Evolutionary conservation across 179 eudicot species (phyloP), one percentile per base, ranked within the genome.

Genomic region (Pouteria campechiana): DNA sequence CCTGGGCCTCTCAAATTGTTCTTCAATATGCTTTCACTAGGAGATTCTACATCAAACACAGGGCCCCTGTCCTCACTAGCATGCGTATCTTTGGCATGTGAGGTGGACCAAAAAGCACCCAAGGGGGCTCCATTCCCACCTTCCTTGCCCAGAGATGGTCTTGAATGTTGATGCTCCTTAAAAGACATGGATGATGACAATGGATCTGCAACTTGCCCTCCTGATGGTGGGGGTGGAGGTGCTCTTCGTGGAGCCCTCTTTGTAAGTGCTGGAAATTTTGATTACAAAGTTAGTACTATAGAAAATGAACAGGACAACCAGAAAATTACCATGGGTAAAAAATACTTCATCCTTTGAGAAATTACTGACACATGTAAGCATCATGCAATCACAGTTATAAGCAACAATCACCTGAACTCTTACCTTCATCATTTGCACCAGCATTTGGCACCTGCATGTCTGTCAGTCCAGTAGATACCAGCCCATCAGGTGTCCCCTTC

Each of bases 21-120:
- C 36, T 55, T 67, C 36, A 55, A 42, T 31, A 63, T 39, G 6
- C n/a, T 30, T 30, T 22, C 27, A 30, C 18, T 49, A 16, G 63
- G 29, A 13, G 54, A 5, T 19, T 69, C 79, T 35, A 74, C 75
- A 50, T 72, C 84, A 25, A 61, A 72, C 43, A 52, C 81, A 13
- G 79, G 70, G 17, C 54, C 70, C 42, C 56, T 74, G 15, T 65
- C 86, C 25, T 74, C 86, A 2, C 27, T 45, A 44, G 37, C 56
- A 40, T 44, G 35, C 17, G 83, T 58, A 17, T 70, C 85, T 46
- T 60, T 74, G 4, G 94, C 94, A 59, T 83, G 86, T 51, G 75
- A 77, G 29, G 86, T 75, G 25, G 77, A 52, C 96, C 99, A 92
- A 62, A 92, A 82, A 44, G 94, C 88, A 55, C 96, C 99, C 11